Conservation (phyloP, 106 monocot genomes). For the Allium fistulosum region DNA sequence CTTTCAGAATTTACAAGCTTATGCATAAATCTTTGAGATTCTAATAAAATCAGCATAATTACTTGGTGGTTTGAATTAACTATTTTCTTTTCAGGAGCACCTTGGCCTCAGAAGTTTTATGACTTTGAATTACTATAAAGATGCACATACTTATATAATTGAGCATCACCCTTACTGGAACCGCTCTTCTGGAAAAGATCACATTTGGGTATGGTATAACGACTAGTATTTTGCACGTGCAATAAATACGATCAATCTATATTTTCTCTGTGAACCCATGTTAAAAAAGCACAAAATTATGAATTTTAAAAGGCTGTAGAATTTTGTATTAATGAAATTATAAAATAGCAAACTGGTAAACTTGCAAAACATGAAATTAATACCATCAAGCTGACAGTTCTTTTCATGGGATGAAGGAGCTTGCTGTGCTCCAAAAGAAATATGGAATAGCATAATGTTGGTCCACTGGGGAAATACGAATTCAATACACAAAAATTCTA, state of each 20-base stretch:
- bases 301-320: too few species aligned
- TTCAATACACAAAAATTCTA: slow-evolving; percentile 83
- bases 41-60: too few species aligned
- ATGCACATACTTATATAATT: slow-evolving; percentile 75
- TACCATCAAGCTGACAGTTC: slow-evolving; percentile 27
- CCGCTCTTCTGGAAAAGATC: slow-evolving; percentile 78
- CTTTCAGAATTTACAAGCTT: too few species aligned
- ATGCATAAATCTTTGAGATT: too few species aligned
- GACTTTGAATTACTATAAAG: slow-evolving; percentile 70
- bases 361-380: too few species aligned
- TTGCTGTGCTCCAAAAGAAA: slow-evolving; percentile 96
- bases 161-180: slow-evolving; percentile 91
- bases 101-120: slow-evolving; percentile 52
- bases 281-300: too few species aligned
- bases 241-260: too few species aligned
- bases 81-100: slow-evolving; percentile 38
- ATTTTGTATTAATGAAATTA: too few species aligned
- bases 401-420: slow-evolving; percentile 99
- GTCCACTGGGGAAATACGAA: slow-evolving; percentile 99
- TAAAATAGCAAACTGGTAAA: too few species aligned
- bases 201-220: slow-evolving; percentile 81
- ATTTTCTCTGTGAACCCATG: too few species aligned
- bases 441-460: slow-evolving; percentile 97
- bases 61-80: not conserved
- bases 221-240: not conserved